These are phyloP conservation scores for Plantago major DNA, from an alignment of 257 asterid species.

Conservation along the genomic window DNA sequence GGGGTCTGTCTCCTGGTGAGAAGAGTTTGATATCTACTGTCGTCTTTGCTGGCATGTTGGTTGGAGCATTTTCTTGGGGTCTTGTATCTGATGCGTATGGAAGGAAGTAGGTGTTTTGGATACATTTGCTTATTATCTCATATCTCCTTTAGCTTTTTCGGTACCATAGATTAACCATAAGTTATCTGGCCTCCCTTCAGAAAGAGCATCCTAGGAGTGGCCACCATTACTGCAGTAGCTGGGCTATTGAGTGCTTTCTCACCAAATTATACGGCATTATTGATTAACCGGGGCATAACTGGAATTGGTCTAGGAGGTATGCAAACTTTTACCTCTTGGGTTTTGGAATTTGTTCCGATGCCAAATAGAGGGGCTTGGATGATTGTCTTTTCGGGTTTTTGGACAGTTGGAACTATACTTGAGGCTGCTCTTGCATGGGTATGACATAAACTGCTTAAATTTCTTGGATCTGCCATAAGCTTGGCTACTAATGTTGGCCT, in stretches of 20 bases:
- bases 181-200: conserved; percentile 17
- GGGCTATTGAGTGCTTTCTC: conserved; percentile 49
- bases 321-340: conserved; percentile 38
- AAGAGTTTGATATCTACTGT: conserved; percentile 43
- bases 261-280: conserved; percentile 34
- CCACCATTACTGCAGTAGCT: conserved; percentile 32
- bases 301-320: conserved; percentile 49
- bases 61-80: conserved; percentile 40
- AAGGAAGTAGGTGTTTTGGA: conserved; percentile 27
- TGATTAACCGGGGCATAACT: conserved; percentile 36
- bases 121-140: neutral
- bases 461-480: neutral
- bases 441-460: conserved; percentile 16
- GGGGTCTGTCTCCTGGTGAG: conserved; percentile 35
- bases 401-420: conserved; percentile 48
- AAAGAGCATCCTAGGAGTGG: conserved; percentile 39
- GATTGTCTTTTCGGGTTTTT: conserved; percentile 44
- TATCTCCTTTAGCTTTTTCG: neutral
- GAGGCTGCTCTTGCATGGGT: conserved; percentile 61
- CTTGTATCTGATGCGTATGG: conserved; percentile 36
- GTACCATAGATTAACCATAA: neutral
- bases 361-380: conserved; percentile 50
- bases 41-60: conserved; percentile 45
- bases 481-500: conserved; percentile 2
- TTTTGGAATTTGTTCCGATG: conserved; percentile 44